A percentile compares a stretch with the other conserved stretches of the same genome.
Conservation (phyloP, 129 eudicot genomes). For the Arctium lappa region DNA sequence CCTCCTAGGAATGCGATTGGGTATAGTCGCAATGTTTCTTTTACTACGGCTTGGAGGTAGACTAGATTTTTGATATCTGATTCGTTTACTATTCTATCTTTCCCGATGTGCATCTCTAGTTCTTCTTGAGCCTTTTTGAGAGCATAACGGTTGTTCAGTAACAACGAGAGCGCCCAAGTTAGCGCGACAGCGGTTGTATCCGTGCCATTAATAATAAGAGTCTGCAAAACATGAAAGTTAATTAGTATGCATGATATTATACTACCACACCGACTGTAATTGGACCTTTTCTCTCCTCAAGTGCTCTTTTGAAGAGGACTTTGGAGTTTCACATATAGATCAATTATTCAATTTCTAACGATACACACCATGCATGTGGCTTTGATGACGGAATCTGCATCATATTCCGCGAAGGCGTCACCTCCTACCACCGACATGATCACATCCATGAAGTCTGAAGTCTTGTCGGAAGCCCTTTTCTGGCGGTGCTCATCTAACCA, state of each 20-base stretch:
- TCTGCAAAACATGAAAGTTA: background rate
- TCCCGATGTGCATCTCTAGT: slow-evolving; percentile 57
- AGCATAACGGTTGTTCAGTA: background rate
- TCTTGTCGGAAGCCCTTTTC: background rate
- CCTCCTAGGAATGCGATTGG: slow-evolving; percentile 13
- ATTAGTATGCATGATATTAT: background rate
- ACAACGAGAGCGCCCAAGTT: background rate
- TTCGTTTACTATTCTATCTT: slow-evolving; percentile 49
- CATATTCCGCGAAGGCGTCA: background rate
- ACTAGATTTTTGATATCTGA: slow-evolving; percentile 38
- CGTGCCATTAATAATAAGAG: background rate
- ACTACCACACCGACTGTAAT: too few species aligned
- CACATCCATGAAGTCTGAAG: slow-evolving; percentile 23
- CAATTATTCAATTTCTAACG: too few species aligned
- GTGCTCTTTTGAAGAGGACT: too few species aligned
- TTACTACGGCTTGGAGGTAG: slow-evolving; percentile 22
- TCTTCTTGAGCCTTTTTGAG: slow-evolving; percentile 42
- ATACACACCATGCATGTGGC: slow-evolving; percentile 13
- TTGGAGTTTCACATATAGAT: too few species aligned
- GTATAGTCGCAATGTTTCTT: slow-evolving; percentile 16
- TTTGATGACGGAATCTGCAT: slow-evolving; percentile 17
- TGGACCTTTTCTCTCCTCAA: too few species aligned
- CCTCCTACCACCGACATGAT: background rate
- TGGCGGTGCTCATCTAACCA: slow-evolving; percentile 25
- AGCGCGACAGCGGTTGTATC: slow-evolving; percentile 10